A percentile compares a stretch with the other conserved stretches of the same genome.
phyloP scores from a whole-genome alignment of 768 basidiomycete species.

The Suillus lakei region DNA sequence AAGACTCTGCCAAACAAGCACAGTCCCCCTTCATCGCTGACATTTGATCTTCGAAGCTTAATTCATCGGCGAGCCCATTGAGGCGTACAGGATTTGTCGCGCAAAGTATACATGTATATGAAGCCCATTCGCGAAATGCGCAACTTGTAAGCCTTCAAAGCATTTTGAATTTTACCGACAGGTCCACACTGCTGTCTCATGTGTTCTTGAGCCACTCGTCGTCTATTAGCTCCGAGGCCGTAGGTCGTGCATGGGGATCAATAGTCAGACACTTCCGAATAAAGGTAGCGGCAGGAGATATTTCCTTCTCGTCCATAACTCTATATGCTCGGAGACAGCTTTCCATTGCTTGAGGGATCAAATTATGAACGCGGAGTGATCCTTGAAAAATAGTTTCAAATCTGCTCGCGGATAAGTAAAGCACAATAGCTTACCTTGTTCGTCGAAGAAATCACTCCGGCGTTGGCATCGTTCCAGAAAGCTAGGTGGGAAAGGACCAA shows the following conservation, averaged over 20 bases:
- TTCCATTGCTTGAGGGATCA: not conserved
- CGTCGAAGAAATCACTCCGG: conserved; percentile 6
- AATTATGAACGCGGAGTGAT: not conserved
- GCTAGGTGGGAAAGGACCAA: conserved; percentile 22
- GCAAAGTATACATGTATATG: too few relatives aligned
- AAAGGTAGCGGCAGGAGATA: not conserved
- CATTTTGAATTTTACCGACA: not conserved
- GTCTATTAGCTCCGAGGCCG: not conserved
- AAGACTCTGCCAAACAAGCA: too few relatives aligned
- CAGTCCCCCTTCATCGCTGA: too few relatives aligned
- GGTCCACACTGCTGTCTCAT: not conserved
- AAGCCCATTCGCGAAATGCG: too few relatives aligned
- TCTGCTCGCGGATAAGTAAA: not conserved
- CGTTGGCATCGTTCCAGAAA: conserved; percentile 22
- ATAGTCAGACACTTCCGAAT: conserved; percentile 1
- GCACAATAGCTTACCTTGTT: conserved; percentile 5
- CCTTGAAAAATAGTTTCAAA: not conserved
- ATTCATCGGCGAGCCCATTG: too few relatives aligned
- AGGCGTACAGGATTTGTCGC: too few relatives aligned
- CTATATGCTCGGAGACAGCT: not conserved
- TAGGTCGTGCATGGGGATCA: not conserved
- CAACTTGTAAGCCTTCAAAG: not conserved
- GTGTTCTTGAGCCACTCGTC: not conserved
- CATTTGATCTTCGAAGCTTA: too few relatives aligned
- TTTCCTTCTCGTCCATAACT: not conserved